phyloP scores from a whole-genome alignment of 805 yeast species.

The Lipomyces sp. region DNA sequence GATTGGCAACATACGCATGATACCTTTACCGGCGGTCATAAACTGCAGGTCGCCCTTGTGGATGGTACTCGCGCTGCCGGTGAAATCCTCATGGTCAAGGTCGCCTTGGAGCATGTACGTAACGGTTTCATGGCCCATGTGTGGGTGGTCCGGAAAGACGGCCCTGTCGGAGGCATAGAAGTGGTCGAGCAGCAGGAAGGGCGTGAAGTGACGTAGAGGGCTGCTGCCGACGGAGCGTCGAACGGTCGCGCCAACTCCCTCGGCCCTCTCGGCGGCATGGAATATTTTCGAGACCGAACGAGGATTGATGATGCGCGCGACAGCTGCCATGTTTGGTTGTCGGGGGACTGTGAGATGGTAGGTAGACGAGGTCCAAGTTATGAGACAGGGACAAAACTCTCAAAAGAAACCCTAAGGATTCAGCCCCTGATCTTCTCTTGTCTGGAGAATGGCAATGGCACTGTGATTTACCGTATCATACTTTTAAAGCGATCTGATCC shows the following conservation, averaged over 20 bases:
- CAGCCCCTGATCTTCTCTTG: no score
- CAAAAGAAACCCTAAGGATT: no score
- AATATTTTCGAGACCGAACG: slow-evolving; percentile 52
- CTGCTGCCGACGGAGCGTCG: slow-evolving; percentile 74
- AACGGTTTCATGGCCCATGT: slow-evolving; percentile 76
- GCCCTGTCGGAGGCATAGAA: slow-evolving; percentile 59
- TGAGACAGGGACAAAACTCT: no score
- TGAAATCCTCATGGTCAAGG: slow-evolving; percentile 80
- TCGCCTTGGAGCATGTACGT: slow-evolving; percentile 63
- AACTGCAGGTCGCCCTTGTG: slow-evolving; percentile 83
- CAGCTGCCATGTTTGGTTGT: no score
- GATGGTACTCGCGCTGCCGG: slow-evolving; percentile 72
- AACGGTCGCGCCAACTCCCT: slow-evolving; percentile 83
- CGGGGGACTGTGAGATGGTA: no score
- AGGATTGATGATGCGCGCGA: slow-evolving; percentile 17
- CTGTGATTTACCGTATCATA: no score
- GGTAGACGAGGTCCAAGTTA: no score
- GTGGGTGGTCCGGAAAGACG: slow-evolving; percentile 83
- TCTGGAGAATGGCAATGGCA: no score
- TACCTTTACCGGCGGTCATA: slow-evolving; percentile 90
- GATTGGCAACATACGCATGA: slow-evolving; percentile 67
- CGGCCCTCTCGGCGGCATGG: slow-evolving; percentile 66
- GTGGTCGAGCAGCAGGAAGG: slow-evolving; percentile 79
- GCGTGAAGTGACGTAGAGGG: slow-evolving; percentile 69
- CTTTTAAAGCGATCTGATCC: no score